Conservation (phyloP, 176 grass and related monocot genomes). For the Bothriochloa decipiens region DNA sequence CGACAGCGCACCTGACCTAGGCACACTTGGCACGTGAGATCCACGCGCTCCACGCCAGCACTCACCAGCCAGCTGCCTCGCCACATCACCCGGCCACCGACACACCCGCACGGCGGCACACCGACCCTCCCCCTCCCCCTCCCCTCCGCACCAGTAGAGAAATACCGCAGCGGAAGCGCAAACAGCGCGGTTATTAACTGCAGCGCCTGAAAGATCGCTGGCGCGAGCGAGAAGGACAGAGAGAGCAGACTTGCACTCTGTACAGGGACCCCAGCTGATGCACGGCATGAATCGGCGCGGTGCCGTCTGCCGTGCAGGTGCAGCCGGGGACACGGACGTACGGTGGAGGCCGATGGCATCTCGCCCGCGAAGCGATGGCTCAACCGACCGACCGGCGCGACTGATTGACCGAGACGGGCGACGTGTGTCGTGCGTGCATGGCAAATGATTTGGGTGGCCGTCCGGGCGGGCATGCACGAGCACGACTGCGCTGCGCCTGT, state of each 20-base stretch:
- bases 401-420: not conserved
- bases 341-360: not conserved
- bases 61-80: not conserved
- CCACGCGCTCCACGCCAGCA: not conserved
- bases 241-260: not conserved
- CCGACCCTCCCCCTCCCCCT: not conserved
- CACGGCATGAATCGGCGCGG: not conserved
- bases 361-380: not conserved
- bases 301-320: not conserved
- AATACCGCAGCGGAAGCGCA: not conserved
- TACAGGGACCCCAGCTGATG: not conserved
- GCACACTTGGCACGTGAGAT: slow-evolving; percentile 26
- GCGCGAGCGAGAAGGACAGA: not conserved
- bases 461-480: not conserved
- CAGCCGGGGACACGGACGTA: not conserved
- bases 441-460: slow-evolving; percentile 23
- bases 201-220: not conserved
- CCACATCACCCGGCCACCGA: slow-evolving; percentile 31
- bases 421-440: slow-evolving; percentile 36
- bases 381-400: slow-evolving; percentile 2
- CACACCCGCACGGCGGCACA: slow-evolving; percentile 1
- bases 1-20: slow-evolving; percentile 24
- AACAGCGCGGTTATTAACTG: not conserved
- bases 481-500: not conserved
- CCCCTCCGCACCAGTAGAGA: too few relatives aligned